Evolutionary conservation across 371 early-diverging fungal species (phyloP).

Genomic region (Haplosporangium sp.): DNA sequence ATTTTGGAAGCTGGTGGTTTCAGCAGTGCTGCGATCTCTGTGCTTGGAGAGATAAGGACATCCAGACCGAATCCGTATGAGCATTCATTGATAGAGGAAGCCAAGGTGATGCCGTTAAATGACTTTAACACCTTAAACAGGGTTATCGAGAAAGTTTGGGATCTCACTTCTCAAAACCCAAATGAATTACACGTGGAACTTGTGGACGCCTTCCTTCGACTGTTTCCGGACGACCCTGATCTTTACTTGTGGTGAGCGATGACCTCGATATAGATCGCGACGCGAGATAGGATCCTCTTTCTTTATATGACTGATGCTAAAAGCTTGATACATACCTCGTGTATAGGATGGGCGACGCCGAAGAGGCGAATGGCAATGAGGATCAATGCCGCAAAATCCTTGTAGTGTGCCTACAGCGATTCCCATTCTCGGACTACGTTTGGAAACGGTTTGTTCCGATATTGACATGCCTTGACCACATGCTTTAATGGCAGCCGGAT

Average conservation of each 20-base stretch:
- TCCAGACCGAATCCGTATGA: conserved; percentile 38
- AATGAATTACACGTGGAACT: conserved; percentile 19
- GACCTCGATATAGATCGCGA: no score
- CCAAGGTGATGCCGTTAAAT: conserved; percentile 8
- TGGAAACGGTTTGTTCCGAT: conserved; percentile 55
- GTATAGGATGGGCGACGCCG: conserved; percentile 35
- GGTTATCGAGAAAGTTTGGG: conserved; percentile 28
- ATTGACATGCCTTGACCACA: not conserved
- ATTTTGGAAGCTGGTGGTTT: not conserved
- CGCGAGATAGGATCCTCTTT: not conserved
- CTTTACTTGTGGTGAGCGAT: conserved; percentile 32
- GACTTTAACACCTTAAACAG: conserved; percentile 26
- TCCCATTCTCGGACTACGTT: conserved; percentile 31
- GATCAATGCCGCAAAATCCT: conserved; percentile 25
- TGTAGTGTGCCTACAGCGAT: conserved; percentile 26
- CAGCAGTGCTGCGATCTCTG: conserved; percentile 8
- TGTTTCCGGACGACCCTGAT: conserved; percentile 26
- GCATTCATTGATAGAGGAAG: not conserved
- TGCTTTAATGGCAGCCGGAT: not conserved
- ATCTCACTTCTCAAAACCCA: not conserved
- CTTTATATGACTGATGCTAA: not conserved
- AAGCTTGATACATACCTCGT: no score
- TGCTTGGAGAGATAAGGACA: no score
- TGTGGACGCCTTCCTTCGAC: conserved; percentile 17
- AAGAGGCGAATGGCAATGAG: conserved; percentile 19